Conservation (phyloP, 1,139 yeast genomes). For the Suhomyces maxii region DNA sequence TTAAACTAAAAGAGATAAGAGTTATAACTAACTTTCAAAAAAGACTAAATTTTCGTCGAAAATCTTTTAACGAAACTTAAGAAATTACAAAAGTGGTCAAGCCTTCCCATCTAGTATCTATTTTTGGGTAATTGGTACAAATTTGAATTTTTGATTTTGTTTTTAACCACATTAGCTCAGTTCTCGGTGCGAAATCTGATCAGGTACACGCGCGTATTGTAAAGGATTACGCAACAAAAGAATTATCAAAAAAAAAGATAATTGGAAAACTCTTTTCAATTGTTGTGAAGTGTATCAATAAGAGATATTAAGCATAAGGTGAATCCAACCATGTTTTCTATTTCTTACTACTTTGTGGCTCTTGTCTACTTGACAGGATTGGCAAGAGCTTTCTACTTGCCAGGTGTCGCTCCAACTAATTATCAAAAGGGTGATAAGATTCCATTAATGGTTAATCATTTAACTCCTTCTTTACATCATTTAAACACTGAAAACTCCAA, state of each 20-base stretch:
- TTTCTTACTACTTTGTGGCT: conserved; percentile 13
- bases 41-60: conserved; percentile 16
- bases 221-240: conserved; percentile 1
- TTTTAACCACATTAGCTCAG: too few species aligned
- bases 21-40: conserved; percentile 34
- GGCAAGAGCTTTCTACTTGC: conserved; percentile 71
- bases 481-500: conserved; percentile 29
- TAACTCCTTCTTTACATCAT: conserved; percentile 74
- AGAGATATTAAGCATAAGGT: neutral
- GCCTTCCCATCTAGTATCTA: too few species aligned
- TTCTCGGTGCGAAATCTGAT: conserved; percentile 5
- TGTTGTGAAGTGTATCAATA: neutral
- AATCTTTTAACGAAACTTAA: neutral
- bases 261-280: neutral
- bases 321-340: conserved; percentile 4
- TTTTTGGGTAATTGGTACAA: too few species aligned
- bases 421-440: conserved; percentile 71
- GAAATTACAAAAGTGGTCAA: too few species aligned
- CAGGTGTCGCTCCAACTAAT: conserved; percentile 94
- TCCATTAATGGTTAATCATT: conserved; percentile 81
- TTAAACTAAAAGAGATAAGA: conserved; percentile 52
- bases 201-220: conserved; percentile 8
- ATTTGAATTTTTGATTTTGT: too few species aligned
- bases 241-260: neutral
- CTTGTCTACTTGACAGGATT: conserved; percentile 22